These are phyloP conservation scores for Aspergillus floridensis DNA, from an alignment of 2,329 filamentous ascomycete species.

Conservation along the genomic window DNA sequence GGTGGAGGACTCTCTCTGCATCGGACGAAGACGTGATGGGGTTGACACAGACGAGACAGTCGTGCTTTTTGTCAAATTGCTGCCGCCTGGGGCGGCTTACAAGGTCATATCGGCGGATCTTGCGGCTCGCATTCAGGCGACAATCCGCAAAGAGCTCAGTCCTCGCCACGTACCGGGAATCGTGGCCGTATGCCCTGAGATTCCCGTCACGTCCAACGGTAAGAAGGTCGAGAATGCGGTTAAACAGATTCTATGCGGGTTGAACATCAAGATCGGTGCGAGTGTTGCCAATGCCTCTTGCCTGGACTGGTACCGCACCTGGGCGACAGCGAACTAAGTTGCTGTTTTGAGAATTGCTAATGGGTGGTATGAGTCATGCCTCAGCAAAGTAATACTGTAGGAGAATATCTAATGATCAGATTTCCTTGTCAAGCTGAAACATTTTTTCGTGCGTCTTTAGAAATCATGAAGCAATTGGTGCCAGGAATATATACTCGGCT, in stretches of 20 bases:
- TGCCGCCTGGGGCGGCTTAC: slow-evolving; percentile 22
- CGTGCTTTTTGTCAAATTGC: slow-evolving; percentile 81
- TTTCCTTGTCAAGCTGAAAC: too few relatives aligned
- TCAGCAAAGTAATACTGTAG: too few relatives aligned
- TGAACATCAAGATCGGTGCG: slow-evolving; percentile 82
- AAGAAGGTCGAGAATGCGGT: slow-evolving; percentile 98
- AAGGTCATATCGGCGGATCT: slow-evolving; percentile 58
- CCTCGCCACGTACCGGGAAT: slow-evolving; percentile 84
- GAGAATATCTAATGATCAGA: neutral
- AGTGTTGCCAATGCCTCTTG: slow-evolving; percentile 91
- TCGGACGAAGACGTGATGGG: slow-evolving; percentile 68
- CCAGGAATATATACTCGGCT: neutral
- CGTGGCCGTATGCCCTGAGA: slow-evolving; percentile 77
- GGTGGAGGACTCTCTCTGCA: slow-evolving; percentile 81
- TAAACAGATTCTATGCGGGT: slow-evolving; percentile 89
- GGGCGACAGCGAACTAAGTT: slow-evolving; percentile 58
- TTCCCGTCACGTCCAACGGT: slow-evolving; percentile 88
- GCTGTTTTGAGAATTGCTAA: neutral
- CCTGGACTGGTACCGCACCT: slow-evolving; percentile 80
- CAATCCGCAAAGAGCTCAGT: slow-evolving; percentile 74
- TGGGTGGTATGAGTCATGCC: neutral
- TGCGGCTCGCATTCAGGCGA: slow-evolving; percentile 60
- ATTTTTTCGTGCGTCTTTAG: too few relatives aligned
- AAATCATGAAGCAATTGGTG: too few relatives aligned
- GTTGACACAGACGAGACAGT: slow-evolving; percentile 81